Evolutionary conservation across 2,329 filamentous ascomycete species (phyloP).

Genomic region (Seiridium unicorne): DNA sequence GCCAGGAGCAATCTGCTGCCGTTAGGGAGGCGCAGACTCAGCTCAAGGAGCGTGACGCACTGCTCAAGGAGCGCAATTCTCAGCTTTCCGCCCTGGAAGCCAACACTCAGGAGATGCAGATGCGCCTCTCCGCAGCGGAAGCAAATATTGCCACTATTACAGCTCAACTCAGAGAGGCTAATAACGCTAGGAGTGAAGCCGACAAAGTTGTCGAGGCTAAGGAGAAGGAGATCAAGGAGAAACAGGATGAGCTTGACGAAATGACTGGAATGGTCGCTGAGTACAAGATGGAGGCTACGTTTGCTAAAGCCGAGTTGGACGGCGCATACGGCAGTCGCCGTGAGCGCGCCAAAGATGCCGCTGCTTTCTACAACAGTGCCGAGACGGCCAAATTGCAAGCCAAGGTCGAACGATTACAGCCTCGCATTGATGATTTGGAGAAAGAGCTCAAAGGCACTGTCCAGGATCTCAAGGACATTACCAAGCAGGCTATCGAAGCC

Average conservation of each 20-base stretch:
- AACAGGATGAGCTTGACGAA: slow-evolving; percentile 32
- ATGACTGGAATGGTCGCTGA: slow-evolving; percentile 52
- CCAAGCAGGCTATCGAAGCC: slow-evolving; percentile 30
- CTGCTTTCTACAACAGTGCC: slow-evolving; percentile 49
- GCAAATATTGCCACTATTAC: slow-evolving; percentile 35
- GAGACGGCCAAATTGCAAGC: slow-evolving; percentile 26
- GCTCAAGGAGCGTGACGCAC: slow-evolving; percentile 41
- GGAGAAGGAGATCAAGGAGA: slow-evolving; percentile 40
- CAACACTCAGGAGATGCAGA: slow-evolving; percentile 35
- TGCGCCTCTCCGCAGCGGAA: slow-evolving; percentile 34
- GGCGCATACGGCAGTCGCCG: slow-evolving; percentile 59
- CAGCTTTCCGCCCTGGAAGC: slow-evolving; percentile 43
- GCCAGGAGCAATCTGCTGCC: slow-evolving; percentile 30
- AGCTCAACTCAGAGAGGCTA: slow-evolving; percentile 32
- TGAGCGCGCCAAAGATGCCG: slow-evolving; percentile 57
- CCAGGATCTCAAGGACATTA: slow-evolving; percentile 28
- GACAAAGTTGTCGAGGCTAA: slow-evolving; percentile 26
- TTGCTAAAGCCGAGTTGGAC: slow-evolving; percentile 61
- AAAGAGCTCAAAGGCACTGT: slow-evolving; percentile 63
- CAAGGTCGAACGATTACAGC: slow-evolving; percentile 52
- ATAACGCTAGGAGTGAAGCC: slow-evolving; percentile 24
- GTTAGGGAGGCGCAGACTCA: slow-evolving; percentile 35
- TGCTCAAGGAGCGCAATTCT: slow-evolving; percentile 40
- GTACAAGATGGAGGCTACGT: slow-evolving; percentile 60
- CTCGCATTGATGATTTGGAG: slow-evolving; percentile 53